These are phyloP conservation scores for Apiospora aurea DNA, from an alignment of 2,329 filamentous ascomycete species.

Conservation along the genomic window DNA sequence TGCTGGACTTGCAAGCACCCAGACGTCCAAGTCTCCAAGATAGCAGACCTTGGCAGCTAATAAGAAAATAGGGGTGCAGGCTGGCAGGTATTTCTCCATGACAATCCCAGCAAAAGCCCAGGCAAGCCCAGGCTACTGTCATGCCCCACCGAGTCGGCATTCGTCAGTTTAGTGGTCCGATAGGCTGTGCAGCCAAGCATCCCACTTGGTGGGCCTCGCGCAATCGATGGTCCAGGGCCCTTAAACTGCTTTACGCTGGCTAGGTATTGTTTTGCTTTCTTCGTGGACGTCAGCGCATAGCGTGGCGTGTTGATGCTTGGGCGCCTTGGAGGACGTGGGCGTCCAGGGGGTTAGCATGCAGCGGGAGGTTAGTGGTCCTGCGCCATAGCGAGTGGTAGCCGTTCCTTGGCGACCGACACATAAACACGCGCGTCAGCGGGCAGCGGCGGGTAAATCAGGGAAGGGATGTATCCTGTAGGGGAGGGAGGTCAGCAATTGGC, in stretches of 20 bases:
- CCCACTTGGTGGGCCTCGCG: neutral
- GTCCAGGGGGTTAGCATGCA: neutral
- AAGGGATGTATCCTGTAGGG: neutral
- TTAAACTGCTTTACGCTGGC: neutral
- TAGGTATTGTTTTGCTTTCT: neutral
- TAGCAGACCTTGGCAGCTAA: neutral
- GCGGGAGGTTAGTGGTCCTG: neutral
- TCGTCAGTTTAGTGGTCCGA: slow-evolving; percentile 18
- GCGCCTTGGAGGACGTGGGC: neutral
- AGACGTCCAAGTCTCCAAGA: too few species aligned
- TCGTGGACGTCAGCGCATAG: neutral
- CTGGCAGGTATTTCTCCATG: neutral
- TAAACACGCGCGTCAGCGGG: slow-evolving; percentile 5
- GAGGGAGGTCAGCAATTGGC: neutral
- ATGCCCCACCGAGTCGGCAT: neutral
- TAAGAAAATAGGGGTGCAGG: slow-evolving; percentile 10
- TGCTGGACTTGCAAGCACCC: too few species aligned
- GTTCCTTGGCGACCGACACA: neutral
- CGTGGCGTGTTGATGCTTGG: neutral
- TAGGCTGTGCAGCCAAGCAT: slow-evolving; percentile 11
- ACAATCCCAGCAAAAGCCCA: neutral
- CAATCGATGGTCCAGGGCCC: neutral
- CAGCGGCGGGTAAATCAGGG: slow-evolving; percentile 14
- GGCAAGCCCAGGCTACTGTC: neutral
- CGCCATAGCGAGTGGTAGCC: neutral